Evolutionary conservation across 1,284 basidiomycete species (phyloP).

Genomic region (Earliella scabrosa): DNA sequence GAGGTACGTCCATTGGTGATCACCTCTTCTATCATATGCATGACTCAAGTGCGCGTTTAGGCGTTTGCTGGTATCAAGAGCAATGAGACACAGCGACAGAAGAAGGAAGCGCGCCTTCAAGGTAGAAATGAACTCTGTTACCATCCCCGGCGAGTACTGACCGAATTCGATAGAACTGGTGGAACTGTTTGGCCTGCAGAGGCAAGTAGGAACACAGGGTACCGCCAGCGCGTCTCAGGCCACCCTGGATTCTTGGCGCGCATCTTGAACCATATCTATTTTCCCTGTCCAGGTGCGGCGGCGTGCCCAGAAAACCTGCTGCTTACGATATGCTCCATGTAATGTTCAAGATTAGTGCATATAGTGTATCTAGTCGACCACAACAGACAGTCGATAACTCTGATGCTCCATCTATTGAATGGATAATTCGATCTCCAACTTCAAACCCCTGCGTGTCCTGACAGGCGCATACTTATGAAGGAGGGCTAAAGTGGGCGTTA

Average conservation of each 20-base stretch:
- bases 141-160: not conserved
- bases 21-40: too few relatives aligned
- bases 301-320: too few relatives aligned
- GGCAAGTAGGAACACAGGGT: slow-evolving; percentile 1
- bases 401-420: too few relatives aligned
- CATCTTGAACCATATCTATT: slow-evolving; percentile 10
- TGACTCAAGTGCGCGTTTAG: slow-evolving; percentile 37
- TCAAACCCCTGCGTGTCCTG: too few relatives aligned
- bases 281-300: too few relatives aligned
- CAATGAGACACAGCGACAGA: slow-evolving; percentile 70
- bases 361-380: too few relatives aligned
- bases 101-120: slow-evolving; percentile 75
- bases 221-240: slow-evolving; percentile 16
- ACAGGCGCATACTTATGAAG: too few relatives aligned
- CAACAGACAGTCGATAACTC: too few relatives aligned
- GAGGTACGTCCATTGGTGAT: slow-evolving; percentile 48
- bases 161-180: slow-evolving; percentile 21
- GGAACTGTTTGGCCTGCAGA: slow-evolving; percentile 25
- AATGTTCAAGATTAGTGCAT: too few relatives aligned
- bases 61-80: slow-evolving; percentile 80
- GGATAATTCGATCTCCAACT: too few relatives aligned
- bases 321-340: too few relatives aligned
- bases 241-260: slow-evolving; percentile 26
- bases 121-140: slow-evolving; percentile 37
- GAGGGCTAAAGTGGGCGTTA: too few relatives aligned